Percentiles rank a stretch among this genome's conserved stretches.
Conservation (phyloP, 108 stramenopile genomes). For the Stephanodiscus minutulus region DNA sequence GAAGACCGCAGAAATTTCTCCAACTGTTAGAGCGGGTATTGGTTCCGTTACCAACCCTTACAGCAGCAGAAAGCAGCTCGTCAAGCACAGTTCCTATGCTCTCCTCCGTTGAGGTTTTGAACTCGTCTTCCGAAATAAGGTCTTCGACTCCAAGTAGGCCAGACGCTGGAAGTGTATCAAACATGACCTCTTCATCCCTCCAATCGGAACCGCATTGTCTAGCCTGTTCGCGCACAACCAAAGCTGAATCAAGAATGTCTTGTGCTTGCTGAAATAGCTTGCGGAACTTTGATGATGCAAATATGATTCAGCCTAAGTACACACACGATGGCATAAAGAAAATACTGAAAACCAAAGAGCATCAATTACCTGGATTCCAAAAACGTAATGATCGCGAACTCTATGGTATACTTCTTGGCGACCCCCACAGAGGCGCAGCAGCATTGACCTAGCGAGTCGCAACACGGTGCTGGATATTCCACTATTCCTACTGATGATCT, state of each 20-base stretch:
- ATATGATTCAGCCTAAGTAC: neutral
- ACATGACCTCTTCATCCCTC: slow-evolving; percentile 48
- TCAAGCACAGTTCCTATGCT: slow-evolving; percentile 57
- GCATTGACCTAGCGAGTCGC: slow-evolving; percentile 55
- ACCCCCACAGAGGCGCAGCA: slow-evolving; percentile 72
- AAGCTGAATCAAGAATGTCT: slow-evolving; percentile 46
- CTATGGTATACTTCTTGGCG: slow-evolving; percentile 60
- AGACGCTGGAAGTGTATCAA: slow-evolving; percentile 44
- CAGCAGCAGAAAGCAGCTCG: slow-evolving; percentile 52
- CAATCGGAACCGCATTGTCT: slow-evolving; percentile 59
- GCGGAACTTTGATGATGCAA: slow-evolving; percentile 23
- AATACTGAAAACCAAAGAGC: neutral
- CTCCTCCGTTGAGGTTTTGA: slow-evolving; percentile 25
- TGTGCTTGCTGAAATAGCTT: slow-evolving; percentile 48
- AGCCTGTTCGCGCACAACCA: slow-evolving; percentile 61
- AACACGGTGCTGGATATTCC: slow-evolving; percentile 31
- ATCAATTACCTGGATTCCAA: slow-evolving; percentile 51
- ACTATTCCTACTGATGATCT: slow-evolving; percentile 55
- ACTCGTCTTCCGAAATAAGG: slow-evolving; percentile 71
- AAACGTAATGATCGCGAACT: slow-evolving; percentile 76
- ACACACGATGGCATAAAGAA: slow-evolving; percentile 1
- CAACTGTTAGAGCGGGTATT: slow-evolving; percentile 64
- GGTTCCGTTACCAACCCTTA: slow-evolving; percentile 12
- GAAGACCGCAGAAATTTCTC: slow-evolving; percentile 72
- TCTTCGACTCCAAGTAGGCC: slow-evolving; percentile 71